Percentiles rank a stretch among this genome's conserved stretches.
These are phyloP conservation scores for Fusarium keratoplasticum DNA, from an alignment of 2,329 filamentous ascomycete species.

Conservation along the genomic window DNA sequence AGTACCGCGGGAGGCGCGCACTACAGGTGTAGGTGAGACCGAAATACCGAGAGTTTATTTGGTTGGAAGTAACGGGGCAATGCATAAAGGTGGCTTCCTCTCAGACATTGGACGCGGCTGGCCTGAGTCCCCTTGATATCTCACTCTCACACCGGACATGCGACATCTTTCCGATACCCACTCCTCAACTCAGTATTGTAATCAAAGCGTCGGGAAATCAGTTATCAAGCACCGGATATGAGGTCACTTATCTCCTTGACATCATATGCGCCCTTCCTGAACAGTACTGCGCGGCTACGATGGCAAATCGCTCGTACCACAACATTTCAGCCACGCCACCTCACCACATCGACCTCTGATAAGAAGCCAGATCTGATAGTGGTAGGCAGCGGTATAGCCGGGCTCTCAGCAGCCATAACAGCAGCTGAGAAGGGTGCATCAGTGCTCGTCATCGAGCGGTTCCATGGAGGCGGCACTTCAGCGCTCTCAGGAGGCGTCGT, in stretches of 20 bases:
- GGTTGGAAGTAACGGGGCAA: neutral
- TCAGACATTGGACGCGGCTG: neutral
- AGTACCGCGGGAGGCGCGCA: neutral
- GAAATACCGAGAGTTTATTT: neutral
- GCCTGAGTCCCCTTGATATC: neutral
- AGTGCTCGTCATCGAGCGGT: neutral
- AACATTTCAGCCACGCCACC: neutral
- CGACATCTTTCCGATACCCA: neutral
- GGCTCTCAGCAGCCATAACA: neutral
- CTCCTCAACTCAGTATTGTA: neutral
- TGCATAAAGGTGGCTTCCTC: neutral
- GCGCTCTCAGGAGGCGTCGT: neutral
- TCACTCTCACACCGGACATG: neutral
- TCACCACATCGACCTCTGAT: neutral
- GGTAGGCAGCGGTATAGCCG: neutral
- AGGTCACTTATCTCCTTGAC: neutral
- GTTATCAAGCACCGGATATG: neutral
- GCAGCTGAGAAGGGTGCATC: neutral
- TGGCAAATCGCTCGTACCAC: neutral
- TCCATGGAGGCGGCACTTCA: neutral
- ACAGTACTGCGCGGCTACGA: neutral
- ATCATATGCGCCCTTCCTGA: neutral
- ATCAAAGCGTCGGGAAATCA: no score
- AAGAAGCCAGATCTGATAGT: neutral
- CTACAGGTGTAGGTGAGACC: neutral